Evolutionary conservation across 1,284 basidiomycete genomes (phyloP), one percentile per base, ranked within the genome.

Genomic region (Omphalotus olearius): DNA sequence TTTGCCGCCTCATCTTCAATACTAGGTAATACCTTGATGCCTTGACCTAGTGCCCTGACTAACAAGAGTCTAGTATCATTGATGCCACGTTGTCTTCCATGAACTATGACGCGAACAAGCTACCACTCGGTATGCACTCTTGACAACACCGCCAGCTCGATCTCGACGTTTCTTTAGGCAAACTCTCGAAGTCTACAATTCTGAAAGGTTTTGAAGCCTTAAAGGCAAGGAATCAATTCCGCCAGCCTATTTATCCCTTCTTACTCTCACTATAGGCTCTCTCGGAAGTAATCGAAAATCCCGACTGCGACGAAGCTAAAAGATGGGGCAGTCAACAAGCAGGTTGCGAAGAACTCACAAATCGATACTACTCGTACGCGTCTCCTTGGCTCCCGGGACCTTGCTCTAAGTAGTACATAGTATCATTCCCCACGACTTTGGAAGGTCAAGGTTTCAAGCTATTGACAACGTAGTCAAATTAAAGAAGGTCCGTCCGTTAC

Each of bases 61-160:
- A 49, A 53, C 20, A 52, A 43, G 18, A 5, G 13, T 6, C 37
- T 47, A 82, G 79, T 25, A 62, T 82, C 56, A 78, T 84, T 43
- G 72, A 80, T 45, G 79, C 78, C 0, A 72, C 75, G 18, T 63
- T 86, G 59, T 77, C 78, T n/a, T 76, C 78, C 2, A 81, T 86
- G 80, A 83, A 85, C 59, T 86, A 86, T 58, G 83, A 86, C 60
- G 82, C 80, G 3, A 80, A 80, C 58, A 86, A 86, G 60, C 70
- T 85, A 18, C 83, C 83, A 13, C 74, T 85, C 9, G 82, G 79
- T 71, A 66, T 55, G 23, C 40, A 30, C 50, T 36, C 17, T 37
- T 40, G 16, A 16, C n/a, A 16, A 45, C 13, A 17, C 9, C 30
- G n/a, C n/a, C n/a, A n/a, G n/a, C n/a, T n/a, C n/a, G n/a, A 26